phyloP scores from a whole-genome alignment of 2,329 filamentous ascomycete species.

The Tympanopsis confertula region DNA sequence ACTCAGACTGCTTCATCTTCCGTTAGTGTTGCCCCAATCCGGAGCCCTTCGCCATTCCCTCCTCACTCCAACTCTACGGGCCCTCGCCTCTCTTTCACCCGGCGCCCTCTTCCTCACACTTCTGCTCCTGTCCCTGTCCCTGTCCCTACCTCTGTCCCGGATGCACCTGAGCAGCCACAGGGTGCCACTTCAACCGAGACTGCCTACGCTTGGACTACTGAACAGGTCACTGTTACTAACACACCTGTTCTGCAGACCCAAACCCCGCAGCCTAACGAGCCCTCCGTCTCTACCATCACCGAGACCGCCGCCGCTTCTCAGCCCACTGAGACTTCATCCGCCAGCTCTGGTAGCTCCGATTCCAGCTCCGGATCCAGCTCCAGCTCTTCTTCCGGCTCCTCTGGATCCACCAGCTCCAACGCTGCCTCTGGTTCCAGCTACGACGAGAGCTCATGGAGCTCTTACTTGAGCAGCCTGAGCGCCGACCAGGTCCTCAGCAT shows the following conservation, averaged over 20 bases:
- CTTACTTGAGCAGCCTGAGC: neutral
- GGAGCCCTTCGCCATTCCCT: no score
- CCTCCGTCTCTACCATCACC: no score
- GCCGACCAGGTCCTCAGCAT: neutral
- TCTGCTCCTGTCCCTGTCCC: no score
- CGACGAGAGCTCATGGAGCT: neutral
- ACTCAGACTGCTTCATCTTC: neutral
- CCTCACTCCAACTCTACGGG: no score
- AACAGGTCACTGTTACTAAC: neutral
- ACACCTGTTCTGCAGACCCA: neutral
- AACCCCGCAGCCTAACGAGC: neutral
- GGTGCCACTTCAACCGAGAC: neutral
- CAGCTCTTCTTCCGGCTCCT: neutral
- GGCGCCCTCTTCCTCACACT: no score
- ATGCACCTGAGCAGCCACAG: no score
- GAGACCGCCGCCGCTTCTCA: no score
- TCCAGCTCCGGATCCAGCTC: neutral
- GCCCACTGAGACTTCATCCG: no score
- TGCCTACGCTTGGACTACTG: neutral
- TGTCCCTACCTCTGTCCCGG: no score
- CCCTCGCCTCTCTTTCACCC: no score
- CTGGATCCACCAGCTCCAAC: neutral
- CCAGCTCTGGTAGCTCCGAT: neutral
- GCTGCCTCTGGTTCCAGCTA: neutral
- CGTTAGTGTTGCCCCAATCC: no score